Evolutionary conservation across 2,329 filamentous ascomycete species (phyloP).

Genomic region (Ophiocordyceps camponoti-saundersi): DNA sequence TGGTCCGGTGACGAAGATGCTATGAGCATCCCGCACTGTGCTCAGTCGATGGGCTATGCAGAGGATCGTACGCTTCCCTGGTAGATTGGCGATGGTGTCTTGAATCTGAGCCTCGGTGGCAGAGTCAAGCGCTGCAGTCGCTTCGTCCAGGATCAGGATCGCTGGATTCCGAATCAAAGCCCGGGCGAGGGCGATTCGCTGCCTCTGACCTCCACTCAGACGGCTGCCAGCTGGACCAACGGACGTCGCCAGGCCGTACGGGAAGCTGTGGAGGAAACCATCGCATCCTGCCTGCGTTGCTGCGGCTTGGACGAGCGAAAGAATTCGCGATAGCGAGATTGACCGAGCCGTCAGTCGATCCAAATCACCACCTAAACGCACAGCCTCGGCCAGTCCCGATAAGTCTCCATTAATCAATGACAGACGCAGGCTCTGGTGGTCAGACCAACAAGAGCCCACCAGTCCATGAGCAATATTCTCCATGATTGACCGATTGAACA

Average conservation of each 20-base stretch:
- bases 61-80: conserved; percentile 42
- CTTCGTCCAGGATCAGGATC: conserved; percentile 44
- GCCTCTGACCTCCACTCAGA: conserved; percentile 42
- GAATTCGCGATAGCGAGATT: neutral
- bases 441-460: conserved; percentile 22
- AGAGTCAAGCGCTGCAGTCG: conserved; percentile 43
- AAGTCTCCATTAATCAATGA: neutral
- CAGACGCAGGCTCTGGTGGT: conserved; percentile 22
- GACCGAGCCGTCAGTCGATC: neutral
- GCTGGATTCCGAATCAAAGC: conserved; percentile 38
- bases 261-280: conserved; percentile 33
- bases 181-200: conserved; percentile 40
- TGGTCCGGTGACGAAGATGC: conserved; percentile 44
- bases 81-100: conserved; percentile 24
- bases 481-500: conserved; percentile 27
- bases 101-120: conserved; percentile 38
- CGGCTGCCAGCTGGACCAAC: conserved; percentile 36
- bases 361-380: conserved; percentile 5
- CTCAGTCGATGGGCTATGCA: conserved; percentile 47
- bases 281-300: conserved; percentile 41
- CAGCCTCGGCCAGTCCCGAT: conserved; percentile 21
- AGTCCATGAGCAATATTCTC: conserved; percentile 34
- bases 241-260: conserved; percentile 34
- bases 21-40: conserved; percentile 46
- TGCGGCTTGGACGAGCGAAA: conserved; percentile 26